Conservation (phyloP, 257 asterid genomes). For the Parsonsia alboflavescens region DNA sequence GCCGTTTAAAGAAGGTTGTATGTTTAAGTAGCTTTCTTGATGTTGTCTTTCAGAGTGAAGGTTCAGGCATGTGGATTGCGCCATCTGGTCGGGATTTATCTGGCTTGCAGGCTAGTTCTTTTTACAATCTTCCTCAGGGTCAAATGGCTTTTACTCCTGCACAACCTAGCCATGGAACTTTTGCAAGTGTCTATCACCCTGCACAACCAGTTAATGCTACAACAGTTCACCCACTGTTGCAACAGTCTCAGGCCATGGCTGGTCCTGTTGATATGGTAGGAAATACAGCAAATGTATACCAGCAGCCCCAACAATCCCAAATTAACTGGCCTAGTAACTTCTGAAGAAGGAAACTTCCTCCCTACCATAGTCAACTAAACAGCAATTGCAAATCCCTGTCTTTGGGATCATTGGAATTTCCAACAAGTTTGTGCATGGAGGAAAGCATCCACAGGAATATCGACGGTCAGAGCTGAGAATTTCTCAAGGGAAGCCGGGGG, state of each 20-base stretch:
- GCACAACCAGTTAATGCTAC: slow-evolving; percentile 64
- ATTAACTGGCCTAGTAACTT: slow-evolving; percentile 83
- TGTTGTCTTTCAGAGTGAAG: slow-evolving; percentile 57
- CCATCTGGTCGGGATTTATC: slow-evolving; percentile 66
- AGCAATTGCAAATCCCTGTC: slow-evolving; percentile 21
- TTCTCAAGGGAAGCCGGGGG: slow-evolving; percentile 35
- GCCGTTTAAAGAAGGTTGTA: slow-evolving; percentile 9
- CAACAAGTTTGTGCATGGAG: slow-evolving; percentile 27
- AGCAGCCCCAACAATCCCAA: slow-evolving; percentile 86
- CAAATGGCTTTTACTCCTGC: slow-evolving; percentile 71
- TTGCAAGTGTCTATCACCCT: slow-evolving; percentile 69
- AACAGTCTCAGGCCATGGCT: slow-evolving; percentile 73
- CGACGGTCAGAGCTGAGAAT: slow-evolving; percentile 35
- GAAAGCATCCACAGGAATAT: slow-evolving; percentile 24
- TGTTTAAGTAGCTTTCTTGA: slow-evolving; percentile 5
- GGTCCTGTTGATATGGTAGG: slow-evolving; percentile 77
- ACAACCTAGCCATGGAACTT: slow-evolving; percentile 75
- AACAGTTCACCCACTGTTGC: slow-evolving; percentile 68
- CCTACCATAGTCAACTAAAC: slow-evolving; percentile 20
- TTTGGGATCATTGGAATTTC: slow-evolving; percentile 27
- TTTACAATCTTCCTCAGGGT: slow-evolving; percentile 79
- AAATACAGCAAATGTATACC: slow-evolving; percentile 57
- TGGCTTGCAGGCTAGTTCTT: slow-evolving; percentile 65
- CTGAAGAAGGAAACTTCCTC: slow-evolving; percentile 27
- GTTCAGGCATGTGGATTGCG: slow-evolving; percentile 70